phyloP scores from a whole-genome alignment of 139 green algal species.

The Spirogloea muscicola region DNA sequence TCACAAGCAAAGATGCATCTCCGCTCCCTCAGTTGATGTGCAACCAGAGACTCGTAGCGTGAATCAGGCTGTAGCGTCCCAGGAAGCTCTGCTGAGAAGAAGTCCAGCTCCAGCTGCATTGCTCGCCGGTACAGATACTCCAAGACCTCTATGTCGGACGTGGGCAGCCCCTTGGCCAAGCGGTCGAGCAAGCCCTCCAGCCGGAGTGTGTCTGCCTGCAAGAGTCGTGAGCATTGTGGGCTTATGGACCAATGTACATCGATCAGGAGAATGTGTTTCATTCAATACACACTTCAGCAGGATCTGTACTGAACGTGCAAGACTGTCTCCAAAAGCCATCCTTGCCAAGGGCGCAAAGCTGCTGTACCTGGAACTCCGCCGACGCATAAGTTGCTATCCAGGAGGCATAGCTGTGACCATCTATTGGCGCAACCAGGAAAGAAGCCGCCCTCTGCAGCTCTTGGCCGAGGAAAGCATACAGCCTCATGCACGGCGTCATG shows the following conservation, averaged over 20 bases:
- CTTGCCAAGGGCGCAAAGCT: too few relatives aligned
- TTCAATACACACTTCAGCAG: too few relatives aligned
- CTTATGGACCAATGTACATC: too few relatives aligned
- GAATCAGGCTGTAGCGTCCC: background rate
- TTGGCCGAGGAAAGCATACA: conserved; percentile 23
- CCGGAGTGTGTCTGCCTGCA: conserved; percentile 8
- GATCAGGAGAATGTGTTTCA: too few relatives aligned
- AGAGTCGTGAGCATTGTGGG: too few relatives aligned
- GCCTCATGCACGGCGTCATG: conserved; percentile 21
- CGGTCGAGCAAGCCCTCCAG: conserved; percentile 8
- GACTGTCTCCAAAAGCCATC: too few relatives aligned
- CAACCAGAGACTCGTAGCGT: too few relatives aligned
- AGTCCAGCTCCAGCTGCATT: conserved; percentile 17
- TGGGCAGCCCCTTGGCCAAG: background rate
- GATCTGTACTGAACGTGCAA: too few relatives aligned
- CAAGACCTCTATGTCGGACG: background rate
- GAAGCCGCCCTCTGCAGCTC: background rate
- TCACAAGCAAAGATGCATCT: conserved; percentile 3
- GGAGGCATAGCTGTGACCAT: background rate
- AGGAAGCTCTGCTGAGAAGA: conserved; percentile 11
- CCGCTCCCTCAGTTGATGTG: too few relatives aligned
- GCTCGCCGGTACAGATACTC: conserved; percentile 3
- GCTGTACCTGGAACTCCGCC: conserved; percentile 14
- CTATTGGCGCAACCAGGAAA: background rate
- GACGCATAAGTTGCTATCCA: conserved; percentile 31